Conservation (phyloP, 2,329 filamentous ascomycete genomes). For the Penicillium sp. region DNA sequence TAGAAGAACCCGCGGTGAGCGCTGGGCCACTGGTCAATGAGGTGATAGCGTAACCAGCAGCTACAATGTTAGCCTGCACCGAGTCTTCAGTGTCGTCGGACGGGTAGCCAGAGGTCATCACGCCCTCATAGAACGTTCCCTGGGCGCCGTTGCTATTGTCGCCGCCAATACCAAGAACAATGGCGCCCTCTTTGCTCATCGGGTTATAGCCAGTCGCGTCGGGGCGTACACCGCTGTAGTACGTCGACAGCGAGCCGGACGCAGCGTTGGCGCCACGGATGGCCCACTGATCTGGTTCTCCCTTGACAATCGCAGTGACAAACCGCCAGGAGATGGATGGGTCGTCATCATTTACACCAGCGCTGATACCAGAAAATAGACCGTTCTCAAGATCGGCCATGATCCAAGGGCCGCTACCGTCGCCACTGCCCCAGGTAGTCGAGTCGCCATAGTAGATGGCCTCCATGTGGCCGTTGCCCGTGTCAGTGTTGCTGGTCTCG, state of each 20-base stretch:
- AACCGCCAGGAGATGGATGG: slow-evolving; percentile 55
- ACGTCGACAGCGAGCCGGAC: slow-evolving; percentile 54
- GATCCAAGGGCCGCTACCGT: slow-evolving; percentile 61
- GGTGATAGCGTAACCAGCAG: slow-evolving; percentile 51
- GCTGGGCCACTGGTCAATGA: slow-evolving; percentile 6
- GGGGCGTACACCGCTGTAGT: slow-evolving; percentile 56
- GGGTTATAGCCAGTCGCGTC: slow-evolving; percentile 51
- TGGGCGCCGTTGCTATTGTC: slow-evolving; percentile 59
- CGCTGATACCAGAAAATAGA: slow-evolving; percentile 54
- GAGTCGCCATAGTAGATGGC: slow-evolving; percentile 61
- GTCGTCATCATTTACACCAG: slow-evolving; percentile 48
- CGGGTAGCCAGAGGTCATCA: slow-evolving; percentile 61
- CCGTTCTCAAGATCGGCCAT: slow-evolving; percentile 68
- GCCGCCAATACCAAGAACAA: slow-evolving; percentile 67
- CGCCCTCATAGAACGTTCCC: slow-evolving; percentile 64
- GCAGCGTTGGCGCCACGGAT: slow-evolving; percentile 56
- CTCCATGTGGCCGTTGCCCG: slow-evolving; percentile 65
- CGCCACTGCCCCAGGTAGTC: slow-evolving; percentile 54
- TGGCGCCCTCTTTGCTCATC: slow-evolving; percentile 63
- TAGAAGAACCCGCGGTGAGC: slow-evolving; percentile 2
- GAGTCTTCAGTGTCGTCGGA: slow-evolving; percentile 55
- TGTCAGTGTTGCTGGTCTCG: slow-evolving; percentile 50
- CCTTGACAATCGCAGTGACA: slow-evolving; percentile 56
- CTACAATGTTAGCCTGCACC: slow-evolving; percentile 59
- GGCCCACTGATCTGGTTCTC: slow-evolving; percentile 54